A percentile compares a stretch with the other conserved stretches of the same genome.
Conservation (phyloP, 805 yeast species). For the Cyberlindnera xylosilytica region DNA sequence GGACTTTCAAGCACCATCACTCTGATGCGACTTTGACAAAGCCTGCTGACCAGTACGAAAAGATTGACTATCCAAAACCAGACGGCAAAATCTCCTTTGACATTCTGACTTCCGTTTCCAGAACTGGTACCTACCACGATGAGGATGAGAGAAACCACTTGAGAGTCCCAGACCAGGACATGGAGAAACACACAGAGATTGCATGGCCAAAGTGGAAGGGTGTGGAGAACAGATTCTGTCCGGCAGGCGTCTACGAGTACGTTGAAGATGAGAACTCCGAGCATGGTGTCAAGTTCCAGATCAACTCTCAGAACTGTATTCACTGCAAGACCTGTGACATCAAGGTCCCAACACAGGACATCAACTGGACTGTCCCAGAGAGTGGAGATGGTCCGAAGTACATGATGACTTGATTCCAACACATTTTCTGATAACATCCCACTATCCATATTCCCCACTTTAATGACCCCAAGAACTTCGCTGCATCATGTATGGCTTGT, state of each 20-base stretch:
- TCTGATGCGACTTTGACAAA: conserved; percentile 74
- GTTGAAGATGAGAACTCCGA: conserved; percentile 55
- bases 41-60: conserved; percentile 60
- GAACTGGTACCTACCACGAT: conserved; percentile 95
- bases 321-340: conserved; percentile 99
- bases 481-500: too few relatives aligned
- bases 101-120: conserved; percentile 86
- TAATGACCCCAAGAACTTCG: neutral
- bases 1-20: conserved; percentile 71
- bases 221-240: conserved; percentile 89
- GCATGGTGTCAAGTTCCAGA: conserved; percentile 78
- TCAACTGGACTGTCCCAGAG: conserved; percentile 96
- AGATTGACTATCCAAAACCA: conserved; percentile 91
- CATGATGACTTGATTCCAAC: conserved; percentile 57
- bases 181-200: conserved; percentile 59
- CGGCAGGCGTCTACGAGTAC: conserved; percentile 98
- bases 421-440: neutral
- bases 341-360: conserved; percentile 92
- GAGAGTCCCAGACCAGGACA: conserved; percentile 60
- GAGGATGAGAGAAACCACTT: conserved; percentile 93
- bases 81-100: conserved; percentile 93
- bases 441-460: too few relatives aligned
- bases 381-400: conserved; percentile 99
- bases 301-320: conserved; percentile 95
- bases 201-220: conserved; percentile 81